Evolutionary conservation across 441 rosid genomes (phyloP), one percentile per base, ranked within the genome.

Genomic region (Isatis lusitanica): DNA sequence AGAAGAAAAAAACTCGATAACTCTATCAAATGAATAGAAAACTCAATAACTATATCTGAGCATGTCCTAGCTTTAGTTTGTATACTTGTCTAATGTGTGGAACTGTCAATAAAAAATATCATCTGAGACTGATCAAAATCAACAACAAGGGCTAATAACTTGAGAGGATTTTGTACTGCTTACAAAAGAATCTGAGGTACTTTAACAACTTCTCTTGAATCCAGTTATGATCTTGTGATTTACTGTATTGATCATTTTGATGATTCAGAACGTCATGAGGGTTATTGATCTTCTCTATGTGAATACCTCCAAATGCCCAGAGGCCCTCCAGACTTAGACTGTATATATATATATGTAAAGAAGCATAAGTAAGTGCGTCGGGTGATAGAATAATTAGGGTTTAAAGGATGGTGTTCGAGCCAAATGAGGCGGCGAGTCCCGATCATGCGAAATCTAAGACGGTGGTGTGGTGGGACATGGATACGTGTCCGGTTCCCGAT

Each of bases 291-390:
- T 56, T 76, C 57, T 83, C 89, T 52, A 89, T 69, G 61, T 74
- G 79, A 39, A 76, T 76, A 59, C 80, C 90, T 84, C 6, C 6
- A 35, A n/a, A n/a, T n/a, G n/a, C n/a, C n/a, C n/a, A n/a, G n/a
- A n/a, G n/a, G n/a, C n/a, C n/a, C 79, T 76, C 91, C 16, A 85
- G 83, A 75, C 91, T 90, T 63, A 33, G 52, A n/a, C n/a, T n/a
- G n/a, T 21, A 21, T 21, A 21, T 21, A 21, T 21, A 21, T 21
- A 21, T 21, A 21, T 21, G 24, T 21, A 21, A 21, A 21, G 24
- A 21, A 21, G 24, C 24, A 21, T 21, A 21, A 21, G 24, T 21
- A 21, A 21, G 1, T 21, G 24, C 24, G 24, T n/a, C n/a, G n/a
- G n/a, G n/a, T n/a, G n/a, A n/a, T n/a, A n/a, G n/a, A 21, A 21